These are phyloP conservation scores for Aspergillus latus DNA, from an alignment of 2,329 filamentous ascomycete species.

Conservation along the genomic window DNA sequence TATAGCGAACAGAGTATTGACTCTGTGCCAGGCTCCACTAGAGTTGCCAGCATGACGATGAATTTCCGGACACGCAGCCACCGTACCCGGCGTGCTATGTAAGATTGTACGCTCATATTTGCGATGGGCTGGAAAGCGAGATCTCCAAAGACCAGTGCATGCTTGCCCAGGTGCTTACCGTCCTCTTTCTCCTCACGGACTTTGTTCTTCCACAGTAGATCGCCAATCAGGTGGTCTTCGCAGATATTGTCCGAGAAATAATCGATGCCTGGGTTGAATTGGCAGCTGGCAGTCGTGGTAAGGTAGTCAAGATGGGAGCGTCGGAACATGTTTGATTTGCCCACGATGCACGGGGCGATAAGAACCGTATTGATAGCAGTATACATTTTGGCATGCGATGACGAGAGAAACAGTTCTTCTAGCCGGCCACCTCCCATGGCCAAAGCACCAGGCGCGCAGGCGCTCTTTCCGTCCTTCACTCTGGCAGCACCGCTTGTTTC, in stretches of 20 bases:
- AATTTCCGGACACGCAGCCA: slow-evolving; percentile 95
- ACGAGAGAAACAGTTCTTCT: slow-evolving; percentile 93
- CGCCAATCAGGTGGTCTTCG: slow-evolving; percentile 94
- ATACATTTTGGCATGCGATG: slow-evolving; percentile 95
- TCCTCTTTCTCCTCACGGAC: slow-evolving; percentile 38
- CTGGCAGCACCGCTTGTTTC: not conserved
- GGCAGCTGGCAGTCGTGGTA: slow-evolving; percentile 50
- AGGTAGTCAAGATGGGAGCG: slow-evolving; percentile 82
- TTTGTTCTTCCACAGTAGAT: slow-evolving; percentile 72
- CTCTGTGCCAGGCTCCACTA: slow-evolving; percentile 92
- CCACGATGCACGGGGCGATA: slow-evolving; percentile 88
- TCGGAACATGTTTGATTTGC: slow-evolving; percentile 98
- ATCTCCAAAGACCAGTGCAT: slow-evolving; percentile 81
- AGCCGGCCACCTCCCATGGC: slow-evolving; percentile 71
- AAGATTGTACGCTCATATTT: slow-evolving; percentile 73
- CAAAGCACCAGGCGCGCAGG: slow-evolving; percentile 23
- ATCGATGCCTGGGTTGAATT: slow-evolving; percentile 69
- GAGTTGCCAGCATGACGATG: slow-evolving; percentile 82
- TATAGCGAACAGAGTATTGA: slow-evolving; percentile 79
- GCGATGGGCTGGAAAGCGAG: slow-evolving; percentile 87
- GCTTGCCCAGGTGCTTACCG: slow-evolving; percentile 63
- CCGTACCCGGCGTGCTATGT: slow-evolving; percentile 75
- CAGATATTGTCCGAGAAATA: slow-evolving; percentile 96
- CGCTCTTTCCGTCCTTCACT: slow-evolving; percentile 13
- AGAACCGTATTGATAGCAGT: slow-evolving; percentile 91